A percentile compares a stretch with the other conserved stretches of the same genome.
Conservation (phyloP, 2,329 filamentous ascomycete genomes). For the Exophiala phaeomuriformis region DNA sequence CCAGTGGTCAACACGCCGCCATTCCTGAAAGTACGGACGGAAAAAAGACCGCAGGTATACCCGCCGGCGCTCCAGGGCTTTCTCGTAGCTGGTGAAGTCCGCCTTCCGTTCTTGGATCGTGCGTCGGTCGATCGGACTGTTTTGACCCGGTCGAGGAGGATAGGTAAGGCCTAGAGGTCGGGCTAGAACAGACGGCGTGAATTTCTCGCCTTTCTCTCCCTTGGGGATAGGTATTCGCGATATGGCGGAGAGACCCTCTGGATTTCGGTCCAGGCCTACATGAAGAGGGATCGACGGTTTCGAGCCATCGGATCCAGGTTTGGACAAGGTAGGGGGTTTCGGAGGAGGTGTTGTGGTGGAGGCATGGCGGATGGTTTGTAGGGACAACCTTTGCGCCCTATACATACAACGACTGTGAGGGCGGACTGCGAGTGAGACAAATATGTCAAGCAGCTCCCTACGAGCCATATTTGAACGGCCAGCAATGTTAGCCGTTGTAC, state of each 20-base stretch:
- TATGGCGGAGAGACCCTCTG: slow-evolving; percentile 22
- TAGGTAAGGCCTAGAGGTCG: slow-evolving; percentile 75
- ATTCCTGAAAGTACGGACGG: slow-evolving; percentile 93
- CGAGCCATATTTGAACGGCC: slow-evolving; percentile 10
- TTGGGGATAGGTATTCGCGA: slow-evolving; percentile 26
- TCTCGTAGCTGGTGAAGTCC: slow-evolving; percentile 78
- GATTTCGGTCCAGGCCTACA: slow-evolving; percentile 25
- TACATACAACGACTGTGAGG: slow-evolving; percentile 21
- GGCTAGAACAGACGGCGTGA: slow-evolving; percentile 48
- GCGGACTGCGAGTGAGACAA: slow-evolving; percentile 21
- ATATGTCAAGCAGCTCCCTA: slow-evolving; percentile 13
- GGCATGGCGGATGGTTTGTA: slow-evolving; percentile 8
- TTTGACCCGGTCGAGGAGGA: slow-evolving; percentile 70
- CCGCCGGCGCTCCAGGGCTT: slow-evolving; percentile 68
- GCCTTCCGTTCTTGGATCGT: slow-evolving; percentile 61
- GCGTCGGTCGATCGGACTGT: slow-evolving; percentile 67
- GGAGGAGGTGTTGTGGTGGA: slow-evolving; percentile 11
- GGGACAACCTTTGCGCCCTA: slow-evolving; percentile 2
- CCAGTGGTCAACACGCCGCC: slow-evolving; percentile 72
- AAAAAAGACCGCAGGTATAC: slow-evolving; percentile 72
- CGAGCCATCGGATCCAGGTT: not conserved
- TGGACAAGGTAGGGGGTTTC: not conserved
- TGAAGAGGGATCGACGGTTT: slow-evolving; percentile 21
- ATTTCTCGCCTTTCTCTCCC: slow-evolving; percentile 35
- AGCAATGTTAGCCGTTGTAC: not conserved